Conservation (phyloP, 2,329 filamentous ascomycete genomes). For the Dothideomycetidae sp. region DNA sequence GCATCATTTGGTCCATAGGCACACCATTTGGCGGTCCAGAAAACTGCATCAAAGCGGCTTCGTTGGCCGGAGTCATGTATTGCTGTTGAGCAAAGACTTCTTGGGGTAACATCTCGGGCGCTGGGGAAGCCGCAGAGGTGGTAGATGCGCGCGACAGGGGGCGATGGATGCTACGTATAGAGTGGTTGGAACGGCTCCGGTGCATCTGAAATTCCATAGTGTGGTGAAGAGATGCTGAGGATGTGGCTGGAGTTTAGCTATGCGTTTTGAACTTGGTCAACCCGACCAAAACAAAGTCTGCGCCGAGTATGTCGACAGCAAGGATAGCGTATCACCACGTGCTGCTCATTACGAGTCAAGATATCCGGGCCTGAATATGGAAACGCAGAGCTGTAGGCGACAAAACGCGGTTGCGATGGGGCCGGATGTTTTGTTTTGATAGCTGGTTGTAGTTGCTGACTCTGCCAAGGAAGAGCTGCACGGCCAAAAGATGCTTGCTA, state of each 20-base stretch:
- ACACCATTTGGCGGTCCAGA: conserved; percentile 9
- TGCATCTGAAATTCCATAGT: conserved; percentile 13
- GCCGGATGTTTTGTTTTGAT: background rate
- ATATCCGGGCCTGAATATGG: too few relatives aligned
- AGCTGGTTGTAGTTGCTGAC: conserved; percentile 5
- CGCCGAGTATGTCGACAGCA: too few relatives aligned
- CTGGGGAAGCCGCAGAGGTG: conserved; percentile 12
- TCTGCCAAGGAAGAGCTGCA: too few relatives aligned
- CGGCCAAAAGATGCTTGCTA: background rate
- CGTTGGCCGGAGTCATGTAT: conserved; percentile 10
- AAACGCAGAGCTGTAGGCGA: too few relatives aligned
- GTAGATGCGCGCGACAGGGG: conserved; percentile 13
- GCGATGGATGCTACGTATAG: conserved; percentile 10
- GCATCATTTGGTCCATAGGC: conserved; percentile 13
- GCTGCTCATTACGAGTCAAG: too few relatives aligned
- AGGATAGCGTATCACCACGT: too few relatives aligned
- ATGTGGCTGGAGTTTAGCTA: too few relatives aligned
- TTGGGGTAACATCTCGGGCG: conserved; percentile 13
- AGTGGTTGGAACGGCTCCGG: conserved; percentile 12
- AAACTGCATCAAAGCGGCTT: conserved; percentile 12
- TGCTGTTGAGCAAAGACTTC: conserved; percentile 9
- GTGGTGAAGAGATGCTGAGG: too few relatives aligned
- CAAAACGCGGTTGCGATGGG: too few relatives aligned
- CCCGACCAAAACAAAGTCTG: background rate
- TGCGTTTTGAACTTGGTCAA: too few relatives aligned